A percentile compares a stretch with the other conserved stretches of the same genome.
phyloP scores from a whole-genome alignment of 2,329 filamentous ascomycete species.

The Fusarium nanum region DNA sequence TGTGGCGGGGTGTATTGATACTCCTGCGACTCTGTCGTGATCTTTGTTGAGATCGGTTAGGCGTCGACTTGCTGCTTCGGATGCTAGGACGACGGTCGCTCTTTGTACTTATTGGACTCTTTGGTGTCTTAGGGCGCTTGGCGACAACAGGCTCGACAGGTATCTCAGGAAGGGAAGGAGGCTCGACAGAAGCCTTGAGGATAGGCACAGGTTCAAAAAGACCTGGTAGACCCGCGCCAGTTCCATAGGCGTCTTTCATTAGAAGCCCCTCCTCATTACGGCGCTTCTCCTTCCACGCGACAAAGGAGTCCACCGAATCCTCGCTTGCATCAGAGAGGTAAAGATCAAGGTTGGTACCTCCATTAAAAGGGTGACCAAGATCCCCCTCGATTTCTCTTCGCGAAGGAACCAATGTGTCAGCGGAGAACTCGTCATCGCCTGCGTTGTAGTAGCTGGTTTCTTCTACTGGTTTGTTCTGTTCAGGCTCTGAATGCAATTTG shows the following conservation, averaged over 20 bases:
- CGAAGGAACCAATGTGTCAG: constrained; percentile 31
- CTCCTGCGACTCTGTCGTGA: constrained; percentile 10
- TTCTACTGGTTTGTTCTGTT: constrained; percentile 5
- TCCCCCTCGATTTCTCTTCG: constrained; percentile 15
- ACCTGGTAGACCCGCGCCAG: constrained; percentile 45
- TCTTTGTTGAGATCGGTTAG: constrained; percentile 5
- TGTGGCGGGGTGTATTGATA: constrained; percentile 13
- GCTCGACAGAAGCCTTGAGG: constrained; percentile 5
- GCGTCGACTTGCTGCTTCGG: constrained; percentile 28
- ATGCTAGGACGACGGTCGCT: constrained; percentile 12
- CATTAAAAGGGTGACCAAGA: constrained; percentile 2
- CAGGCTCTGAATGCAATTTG: constrained; percentile 41
- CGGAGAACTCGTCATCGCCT: constrained; percentile 33
- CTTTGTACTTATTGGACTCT: constrained; percentile 16
- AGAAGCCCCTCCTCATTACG: constrained; percentile 44
- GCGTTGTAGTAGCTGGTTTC: constrained; percentile 23
- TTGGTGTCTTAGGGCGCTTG: constrained; percentile 19
- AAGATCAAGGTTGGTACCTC: constrained; percentile 5
- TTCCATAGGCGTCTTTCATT: constrained; percentile 46
- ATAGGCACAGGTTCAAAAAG: constrained; percentile 43
- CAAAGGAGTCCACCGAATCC: constrained; percentile 47
- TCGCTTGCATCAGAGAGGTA: constrained; percentile 44
- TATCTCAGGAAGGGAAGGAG: constrained; percentile 12
- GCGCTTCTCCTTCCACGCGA: constrained; percentile 27
- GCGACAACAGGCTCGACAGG: neutral